Evolutionary conservation across 768 basidiomycete genomes (phyloP).

Genomic region (Rhodotorula babjevae): DNA sequence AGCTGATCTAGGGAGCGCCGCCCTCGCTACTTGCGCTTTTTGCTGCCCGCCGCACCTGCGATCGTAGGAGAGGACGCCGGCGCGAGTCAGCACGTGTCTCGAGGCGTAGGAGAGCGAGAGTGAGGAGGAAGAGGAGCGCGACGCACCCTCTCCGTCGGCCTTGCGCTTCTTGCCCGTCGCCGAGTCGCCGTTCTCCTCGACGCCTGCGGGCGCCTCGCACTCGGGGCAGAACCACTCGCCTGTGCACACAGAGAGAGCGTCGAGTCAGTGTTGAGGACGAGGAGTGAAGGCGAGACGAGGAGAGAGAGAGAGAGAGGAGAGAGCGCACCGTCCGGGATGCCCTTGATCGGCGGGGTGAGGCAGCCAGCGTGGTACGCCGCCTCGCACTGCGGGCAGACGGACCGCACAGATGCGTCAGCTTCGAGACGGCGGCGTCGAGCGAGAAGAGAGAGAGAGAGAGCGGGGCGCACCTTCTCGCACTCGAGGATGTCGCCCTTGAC

Average conservation of each 20-base stretch:
- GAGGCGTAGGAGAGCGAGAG: background rate
- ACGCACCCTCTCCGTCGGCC: slow-evolving; percentile 7
- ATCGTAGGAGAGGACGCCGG: background rate
- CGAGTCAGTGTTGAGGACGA: too few relatives aligned
- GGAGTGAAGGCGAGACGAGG: too few relatives aligned
- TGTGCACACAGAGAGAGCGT: background rate
- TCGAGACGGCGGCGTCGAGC: too few relatives aligned
- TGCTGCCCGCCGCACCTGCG: background rate
- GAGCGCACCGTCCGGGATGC: slow-evolving; percentile 85
- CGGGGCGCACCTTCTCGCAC: slow-evolving; percentile 72
- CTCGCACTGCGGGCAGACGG: slow-evolving; percentile 62
- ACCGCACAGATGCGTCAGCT: background rate
- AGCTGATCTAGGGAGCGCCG: too few relatives aligned
- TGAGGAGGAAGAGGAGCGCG: background rate
- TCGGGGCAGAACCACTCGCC: slow-evolving; percentile 39
- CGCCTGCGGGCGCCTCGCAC: slow-evolving; percentile 2
- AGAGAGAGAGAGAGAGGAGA: slow-evolving; percentile 2
- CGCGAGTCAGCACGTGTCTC: background rate
- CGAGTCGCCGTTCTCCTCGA: background rate
- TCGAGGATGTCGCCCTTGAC: slow-evolving; percentile 71
- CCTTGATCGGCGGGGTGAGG: slow-evolving; percentile 67
- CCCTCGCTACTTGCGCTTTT: slow-evolving; percentile 8
- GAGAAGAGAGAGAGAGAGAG: background rate
- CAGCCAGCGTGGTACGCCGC: slow-evolving; percentile 79
- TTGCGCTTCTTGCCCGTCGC: slow-evolving; percentile 24